phyloP scores from a whole-genome alignment of 176 grass and related monocot species.

The maize (Zea mays) region DNA sequence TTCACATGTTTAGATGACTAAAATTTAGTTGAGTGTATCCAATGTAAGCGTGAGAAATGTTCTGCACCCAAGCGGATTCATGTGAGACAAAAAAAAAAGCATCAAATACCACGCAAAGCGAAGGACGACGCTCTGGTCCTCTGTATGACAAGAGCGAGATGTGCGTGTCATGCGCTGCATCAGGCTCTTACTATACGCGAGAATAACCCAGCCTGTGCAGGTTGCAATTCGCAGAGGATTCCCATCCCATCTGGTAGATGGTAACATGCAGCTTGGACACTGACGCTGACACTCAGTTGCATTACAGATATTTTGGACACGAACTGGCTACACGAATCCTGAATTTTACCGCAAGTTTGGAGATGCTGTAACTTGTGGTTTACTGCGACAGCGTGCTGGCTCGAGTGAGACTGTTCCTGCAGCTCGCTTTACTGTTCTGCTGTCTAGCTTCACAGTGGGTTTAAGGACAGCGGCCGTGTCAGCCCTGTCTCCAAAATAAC shows the following conservation, averaged over 20 bases:
- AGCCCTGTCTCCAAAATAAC: conserved; percentile 46
- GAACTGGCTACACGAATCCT: background rate
- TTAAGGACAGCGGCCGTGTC: conserved; percentile 45
- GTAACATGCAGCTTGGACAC: background rate
- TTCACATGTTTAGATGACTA: too few relatives aligned
- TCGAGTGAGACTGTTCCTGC: background rate
- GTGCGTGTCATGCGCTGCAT: conserved; percentile 39
- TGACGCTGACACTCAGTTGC: background rate
- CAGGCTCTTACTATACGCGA: conserved; percentile 30
- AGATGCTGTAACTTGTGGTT: conserved; percentile 9
- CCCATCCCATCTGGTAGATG: conserved; percentile 7
- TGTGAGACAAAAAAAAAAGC: background rate
- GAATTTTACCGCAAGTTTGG: background rate
- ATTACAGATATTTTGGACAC: too few relatives aligned
- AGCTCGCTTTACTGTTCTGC: conserved; percentile 34
- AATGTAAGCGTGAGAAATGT: too few relatives aligned
- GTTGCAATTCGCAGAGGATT: conserved; percentile 9
- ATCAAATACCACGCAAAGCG: conserved; percentile 20
- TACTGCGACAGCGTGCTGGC: conserved; percentile 2
- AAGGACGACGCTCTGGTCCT: conserved; percentile 39
- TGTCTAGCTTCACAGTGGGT: conserved; percentile 41
- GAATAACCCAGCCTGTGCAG: conserved; percentile 16
- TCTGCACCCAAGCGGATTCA: background rate
- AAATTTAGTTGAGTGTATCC: too few relatives aligned
- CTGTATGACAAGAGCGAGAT: conserved; percentile 42